Base-by-base conservation (phyloP, 2,329 filamentous ascomycete genomes). In the Clonostachys chloroleuca region DNA sequence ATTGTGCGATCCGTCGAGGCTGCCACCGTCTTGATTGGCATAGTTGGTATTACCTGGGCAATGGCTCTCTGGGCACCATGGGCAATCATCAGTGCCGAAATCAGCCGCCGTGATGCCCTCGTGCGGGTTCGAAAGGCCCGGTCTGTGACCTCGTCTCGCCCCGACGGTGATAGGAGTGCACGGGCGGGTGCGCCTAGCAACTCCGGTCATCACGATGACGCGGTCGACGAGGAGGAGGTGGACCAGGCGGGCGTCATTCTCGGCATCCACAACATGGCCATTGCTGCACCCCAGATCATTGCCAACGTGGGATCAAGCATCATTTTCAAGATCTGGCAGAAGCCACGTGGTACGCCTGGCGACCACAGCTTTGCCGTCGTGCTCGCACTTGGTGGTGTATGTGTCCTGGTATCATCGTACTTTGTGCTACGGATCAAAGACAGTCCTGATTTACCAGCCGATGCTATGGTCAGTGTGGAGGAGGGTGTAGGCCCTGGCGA, bases 61-160 rank as follows among this genome's bases (percentile, higher is more conserved):
- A 73, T 96, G 58, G 91, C 91, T 3, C 81, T 95, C 24, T 97
- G 92, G 92, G 92, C 92, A 1, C 92, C 92, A 0, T 97, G 92
- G 71, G 92, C 92, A 37, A 87, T 97, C 56, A 96, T 97, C 62
- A 91, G 89, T 42, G 89, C 89, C 6, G 92, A 97, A 65, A 92
- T 97, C 52, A 88, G 87, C 51, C 87, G 85, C 50, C 84, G 90
- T 6, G 89, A 96, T 60, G 83, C 86, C 39, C 53, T 68, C 16
- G 62, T 73, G 20, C 74, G 77, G 18, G 65, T 70, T 4, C 59
- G 56, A 45, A 65, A 60, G 51, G 54, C 59, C 9, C 59, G 59
- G 39, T 51, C 48, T 43, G 54, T 43, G 50, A 54, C 49, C 53
- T 30, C 24, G 24, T 30, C 24, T 30, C 24, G 24, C 24, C 24